A percentile compares a stretch with the other conserved stretches of the same genome.
Evolutionary conservation across 768 basidiomycete genomes (phyloP).

Genomic region (Grammothele lineata): DNA sequence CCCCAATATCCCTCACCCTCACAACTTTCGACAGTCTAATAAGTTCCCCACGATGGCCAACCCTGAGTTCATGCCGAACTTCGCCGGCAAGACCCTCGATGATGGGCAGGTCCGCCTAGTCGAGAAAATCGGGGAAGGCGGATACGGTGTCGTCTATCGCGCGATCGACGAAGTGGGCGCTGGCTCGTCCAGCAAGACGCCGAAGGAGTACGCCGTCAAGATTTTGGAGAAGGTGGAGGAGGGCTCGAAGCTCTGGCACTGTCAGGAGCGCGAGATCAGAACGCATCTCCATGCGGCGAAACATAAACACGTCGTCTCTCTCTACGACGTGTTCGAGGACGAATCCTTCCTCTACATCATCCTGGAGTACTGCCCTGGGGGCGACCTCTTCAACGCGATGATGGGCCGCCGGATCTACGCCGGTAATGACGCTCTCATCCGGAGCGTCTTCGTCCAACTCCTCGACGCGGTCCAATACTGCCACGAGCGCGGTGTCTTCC

Average conservation of each 20-base stretch:
- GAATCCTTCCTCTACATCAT: constrained; percentile 65
- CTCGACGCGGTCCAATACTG: constrained; percentile 49
- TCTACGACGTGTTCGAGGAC: constrained; percentile 63
- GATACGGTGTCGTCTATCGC: constrained; percentile 25
- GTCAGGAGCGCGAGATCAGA: constrained; percentile 57
- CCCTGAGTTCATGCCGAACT: constrained; percentile 10
- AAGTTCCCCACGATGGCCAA: not conserved
- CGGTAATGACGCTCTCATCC: constrained; percentile 43
- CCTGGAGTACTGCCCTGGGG: constrained; percentile 40
- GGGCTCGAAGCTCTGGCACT: constrained; percentile 5
- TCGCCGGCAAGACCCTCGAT: constrained; percentile 19
- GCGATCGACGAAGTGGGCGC: constrained; percentile 21
- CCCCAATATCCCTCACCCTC: not conserved
- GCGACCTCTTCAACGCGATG: constrained; percentile 46
- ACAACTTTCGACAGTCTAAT: not conserved
- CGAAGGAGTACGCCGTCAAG: constrained; percentile 23
- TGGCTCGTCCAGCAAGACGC: constrained; percentile 1
- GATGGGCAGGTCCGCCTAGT: constrained; percentile 19
- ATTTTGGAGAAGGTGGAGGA: constrained; percentile 19
- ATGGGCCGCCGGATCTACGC: constrained; percentile 32
- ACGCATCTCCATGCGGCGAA: constrained; percentile 50
- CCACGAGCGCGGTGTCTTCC: constrained; percentile 47
- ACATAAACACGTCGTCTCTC: constrained; percentile 64
- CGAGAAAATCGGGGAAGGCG: constrained; percentile 24
- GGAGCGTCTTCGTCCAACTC: constrained; percentile 49